Percentiles rank a stretch among this genome's conserved stretches.
Evolutionary conservation across 2,329 filamentous ascomycete genomes (phyloP).

Genomic region (Bipolaris zeicola): DNA sequence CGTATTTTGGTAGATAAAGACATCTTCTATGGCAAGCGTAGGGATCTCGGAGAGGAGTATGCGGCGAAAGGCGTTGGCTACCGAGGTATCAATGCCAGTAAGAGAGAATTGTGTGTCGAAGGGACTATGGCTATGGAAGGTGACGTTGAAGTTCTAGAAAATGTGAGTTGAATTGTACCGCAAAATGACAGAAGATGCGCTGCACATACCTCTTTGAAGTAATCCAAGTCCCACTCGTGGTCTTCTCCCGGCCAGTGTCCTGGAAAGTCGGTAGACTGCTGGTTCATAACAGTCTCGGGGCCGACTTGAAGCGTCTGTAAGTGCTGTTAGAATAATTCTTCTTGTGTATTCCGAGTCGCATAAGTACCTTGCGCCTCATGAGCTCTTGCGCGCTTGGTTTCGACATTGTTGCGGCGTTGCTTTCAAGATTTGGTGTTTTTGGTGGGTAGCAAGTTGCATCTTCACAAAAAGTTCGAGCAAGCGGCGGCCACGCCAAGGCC

Average conservation of each 20-base stretch:
- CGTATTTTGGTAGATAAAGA: conserved; percentile 95
- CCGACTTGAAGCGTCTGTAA: conserved; percentile 82
- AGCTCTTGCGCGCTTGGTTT: conserved; percentile 58
- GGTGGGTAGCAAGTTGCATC: conserved; percentile 22
- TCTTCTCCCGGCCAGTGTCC: conserved; percentile 90
- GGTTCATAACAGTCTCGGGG: conserved; percentile 86
- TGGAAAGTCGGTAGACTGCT: conserved; percentile 88
- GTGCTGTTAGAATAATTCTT: conserved; percentile 15
- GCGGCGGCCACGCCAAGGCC: conserved; percentile 29
- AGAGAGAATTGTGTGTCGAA: conserved; percentile 87
- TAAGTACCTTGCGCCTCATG: conserved; percentile 64
- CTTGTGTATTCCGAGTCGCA: conserved; percentile 16
- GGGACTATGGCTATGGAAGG: conserved; percentile 82
- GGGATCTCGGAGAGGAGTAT: conserved; percentile 95
- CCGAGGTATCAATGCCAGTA: conserved; percentile 85
- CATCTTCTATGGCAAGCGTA: conserved; percentile 89
- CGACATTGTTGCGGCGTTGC: conserved; percentile 49
- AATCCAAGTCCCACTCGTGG: conserved; percentile 75
- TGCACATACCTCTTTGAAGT: conserved; percentile 65
- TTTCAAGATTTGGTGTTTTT: conserved; percentile 19
- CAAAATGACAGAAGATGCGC: neutral
- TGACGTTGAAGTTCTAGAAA: conserved; percentile 68
- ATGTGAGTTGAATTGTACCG: neutral
- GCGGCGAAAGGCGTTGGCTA: conserved; percentile 96
- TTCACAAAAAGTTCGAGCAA: conserved; percentile 35